Conservation (phyloP, 2,329 filamentous ascomycete species). For the Ilyonectria robusta region DNA sequence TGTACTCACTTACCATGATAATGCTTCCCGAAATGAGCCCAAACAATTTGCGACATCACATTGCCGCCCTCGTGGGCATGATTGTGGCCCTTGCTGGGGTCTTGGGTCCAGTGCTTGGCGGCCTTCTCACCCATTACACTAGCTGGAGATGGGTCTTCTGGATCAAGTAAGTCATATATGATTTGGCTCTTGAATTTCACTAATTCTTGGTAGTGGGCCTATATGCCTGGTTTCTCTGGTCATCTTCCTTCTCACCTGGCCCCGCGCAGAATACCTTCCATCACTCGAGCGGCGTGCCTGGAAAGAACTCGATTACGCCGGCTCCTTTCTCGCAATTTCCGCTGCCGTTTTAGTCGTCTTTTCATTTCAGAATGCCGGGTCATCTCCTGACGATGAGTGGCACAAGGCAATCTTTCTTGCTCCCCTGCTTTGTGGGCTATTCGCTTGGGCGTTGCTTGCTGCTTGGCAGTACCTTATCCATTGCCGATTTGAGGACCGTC, state of each 20-base stretch:
- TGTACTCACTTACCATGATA: conserved; percentile 71
- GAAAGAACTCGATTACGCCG: conserved; percentile 67
- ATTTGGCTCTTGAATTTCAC: background rate
- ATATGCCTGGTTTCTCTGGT: conserved; percentile 62
- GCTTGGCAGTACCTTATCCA: conserved; percentile 49
- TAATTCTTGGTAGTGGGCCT: conserved; percentile 59
- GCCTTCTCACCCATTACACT: conserved; percentile 63
- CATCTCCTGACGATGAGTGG: conserved; percentile 57
- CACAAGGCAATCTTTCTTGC: conserved; percentile 53
- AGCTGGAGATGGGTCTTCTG: conserved; percentile 71
- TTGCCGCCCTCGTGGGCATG: conserved; percentile 64
- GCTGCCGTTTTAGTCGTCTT: conserved; percentile 70
- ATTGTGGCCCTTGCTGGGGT: conserved; percentile 65
- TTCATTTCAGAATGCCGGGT: conserved; percentile 67
- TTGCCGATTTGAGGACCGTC: conserved; percentile 44
- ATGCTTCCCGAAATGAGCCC: conserved; percentile 67
- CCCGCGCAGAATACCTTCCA: conserved; percentile 58
- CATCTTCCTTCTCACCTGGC: conserved; percentile 67
- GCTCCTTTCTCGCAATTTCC: conserved; percentile 67
- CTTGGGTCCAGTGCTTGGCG: conserved; percentile 66
- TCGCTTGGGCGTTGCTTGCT: conserved; percentile 48
- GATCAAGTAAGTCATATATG: conserved; percentile 64
- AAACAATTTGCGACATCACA: conserved; percentile 54
- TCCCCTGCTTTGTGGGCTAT: conserved; percentile 48
- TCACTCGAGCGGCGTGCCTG: conserved; percentile 57